Conservation (phyloP, 441 rosid genomes). For the Bruguiera hainesii region DNA sequence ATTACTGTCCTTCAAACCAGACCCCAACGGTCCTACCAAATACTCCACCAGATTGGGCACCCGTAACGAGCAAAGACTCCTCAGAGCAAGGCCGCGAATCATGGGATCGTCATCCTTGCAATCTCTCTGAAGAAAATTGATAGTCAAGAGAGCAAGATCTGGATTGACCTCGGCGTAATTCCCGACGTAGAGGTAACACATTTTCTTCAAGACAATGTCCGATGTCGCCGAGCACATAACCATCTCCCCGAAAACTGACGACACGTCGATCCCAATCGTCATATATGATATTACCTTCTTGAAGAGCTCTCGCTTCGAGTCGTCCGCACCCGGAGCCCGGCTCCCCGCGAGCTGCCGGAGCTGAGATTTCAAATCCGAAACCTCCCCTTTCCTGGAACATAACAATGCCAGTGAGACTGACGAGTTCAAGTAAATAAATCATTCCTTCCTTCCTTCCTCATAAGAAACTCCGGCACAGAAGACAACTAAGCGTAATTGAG, state of each 20-base stretch:
- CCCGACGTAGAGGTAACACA: constrained; percentile 97
- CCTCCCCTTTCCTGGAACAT: constrained; percentile 75
- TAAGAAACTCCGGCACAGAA: too few species aligned
- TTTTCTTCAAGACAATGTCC: constrained; percentile 93
- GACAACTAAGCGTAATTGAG: not conserved
- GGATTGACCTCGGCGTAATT: constrained; percentile 96
- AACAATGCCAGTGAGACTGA: not conserved
- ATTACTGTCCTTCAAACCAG: constrained; percentile 75
- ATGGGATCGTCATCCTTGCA: constrained; percentile 96
- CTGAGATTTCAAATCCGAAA: constrained; percentile 80
- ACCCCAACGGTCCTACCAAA: constrained; percentile 85
- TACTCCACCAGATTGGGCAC: constrained; percentile 90
- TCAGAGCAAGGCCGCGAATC: constrained; percentile 90
- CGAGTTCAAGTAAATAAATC: not conserved
- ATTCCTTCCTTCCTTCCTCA: too few species aligned
- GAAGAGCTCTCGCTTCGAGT: constrained; percentile 90
- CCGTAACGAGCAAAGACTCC: constrained; percentile 81
- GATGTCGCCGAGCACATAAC: constrained; percentile 98
- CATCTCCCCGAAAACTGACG: constrained; percentile 97
- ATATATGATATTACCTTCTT: constrained; percentile 93
- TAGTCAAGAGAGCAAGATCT: constrained; percentile 85
- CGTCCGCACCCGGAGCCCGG: constrained; percentile 89
- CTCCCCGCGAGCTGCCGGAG: constrained; percentile 98
- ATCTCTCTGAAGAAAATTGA: constrained; percentile 94
- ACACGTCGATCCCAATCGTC: constrained; percentile 94